Evolutionary conservation across 352 stramenopile genomes (phyloP).

Genomic region (Phytophthora ramorum): DNA sequence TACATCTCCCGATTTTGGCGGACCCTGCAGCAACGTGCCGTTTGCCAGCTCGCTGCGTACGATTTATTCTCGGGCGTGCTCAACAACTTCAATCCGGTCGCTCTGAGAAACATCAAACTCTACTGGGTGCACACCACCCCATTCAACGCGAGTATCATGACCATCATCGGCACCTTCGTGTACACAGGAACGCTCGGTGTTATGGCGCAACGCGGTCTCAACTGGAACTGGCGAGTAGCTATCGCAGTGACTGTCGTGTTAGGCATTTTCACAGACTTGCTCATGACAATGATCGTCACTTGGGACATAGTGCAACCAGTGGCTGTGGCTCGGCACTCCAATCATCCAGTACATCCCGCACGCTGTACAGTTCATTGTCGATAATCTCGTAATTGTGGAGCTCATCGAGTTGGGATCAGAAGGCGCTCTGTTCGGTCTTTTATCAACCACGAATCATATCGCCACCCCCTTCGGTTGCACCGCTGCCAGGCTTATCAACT

Average conservation of each 20-base stretch:
- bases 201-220: constrained; percentile 36
- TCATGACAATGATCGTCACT: constrained; percentile 48
- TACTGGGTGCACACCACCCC: constrained; percentile 54
- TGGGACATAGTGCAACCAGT: constrained; percentile 51
- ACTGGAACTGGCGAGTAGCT: constrained; percentile 52
- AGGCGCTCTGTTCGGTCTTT: constrained; percentile 48
- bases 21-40: constrained; percentile 45
- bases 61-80: constrained; percentile 53
- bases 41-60: constrained; percentile 55
- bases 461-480: constrained; percentile 40
- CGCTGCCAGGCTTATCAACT: constrained; percentile 48
- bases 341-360: constrained; percentile 50
- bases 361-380: constrained; percentile 53
- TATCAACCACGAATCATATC: constrained; percentile 53
- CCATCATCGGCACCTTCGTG: constrained; percentile 39
- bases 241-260: constrained; percentile 31
- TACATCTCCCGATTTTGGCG: constrained; percentile 49
- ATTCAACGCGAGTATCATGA: constrained; percentile 48
- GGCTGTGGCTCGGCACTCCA: constrained; percentile 55
- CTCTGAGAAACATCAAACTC: constrained; percentile 42
- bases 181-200: constrained; percentile 35
- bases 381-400: constrained; percentile 56
- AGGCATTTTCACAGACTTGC: constrained; percentile 34
- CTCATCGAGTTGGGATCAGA: constrained; percentile 51
- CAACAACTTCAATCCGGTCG: constrained; percentile 54